These are phyloP conservation scores for Vigna nakashimae DNA, from an alignment of 306 rosid genomes.

Conservation along the genomic window DNA sequence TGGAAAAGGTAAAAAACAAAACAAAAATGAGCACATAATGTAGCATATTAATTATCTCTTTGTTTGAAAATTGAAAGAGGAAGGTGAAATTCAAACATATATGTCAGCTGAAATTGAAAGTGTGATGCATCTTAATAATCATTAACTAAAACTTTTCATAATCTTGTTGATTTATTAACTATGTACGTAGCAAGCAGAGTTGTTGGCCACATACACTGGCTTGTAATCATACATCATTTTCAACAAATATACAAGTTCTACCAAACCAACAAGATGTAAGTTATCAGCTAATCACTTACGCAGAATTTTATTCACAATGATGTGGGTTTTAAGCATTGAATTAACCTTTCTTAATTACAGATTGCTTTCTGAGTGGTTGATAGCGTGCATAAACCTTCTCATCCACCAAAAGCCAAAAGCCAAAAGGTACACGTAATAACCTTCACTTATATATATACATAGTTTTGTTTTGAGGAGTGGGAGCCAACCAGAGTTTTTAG, in stretches of 20 bases:
- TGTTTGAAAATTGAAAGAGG: background rate
- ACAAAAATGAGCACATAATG: background rate
- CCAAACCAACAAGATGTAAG: background rate
- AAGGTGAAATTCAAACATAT: background rate
- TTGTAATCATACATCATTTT: slow-evolving; percentile 20
- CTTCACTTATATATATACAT: background rate
- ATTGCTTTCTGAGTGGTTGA: slow-evolving; percentile 26
- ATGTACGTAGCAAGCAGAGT: background rate
- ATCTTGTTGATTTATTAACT: background rate
- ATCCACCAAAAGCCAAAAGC: slow-evolving; percentile 35
- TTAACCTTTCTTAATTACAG: background rate
- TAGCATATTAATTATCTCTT: background rate
- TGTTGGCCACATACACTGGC: slow-evolving; percentile 2
- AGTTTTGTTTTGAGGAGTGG: background rate
- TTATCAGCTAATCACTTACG: background rate
- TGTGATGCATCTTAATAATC: background rate
- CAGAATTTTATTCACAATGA: background rate
- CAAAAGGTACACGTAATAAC: slow-evolving; percentile 14
- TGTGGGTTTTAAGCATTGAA: background rate
- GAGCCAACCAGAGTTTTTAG: background rate
- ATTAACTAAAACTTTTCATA: background rate
- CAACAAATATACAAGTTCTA: background rate
- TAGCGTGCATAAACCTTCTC: slow-evolving; percentile 28
- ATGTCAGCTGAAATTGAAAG: background rate
- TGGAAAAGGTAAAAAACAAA: background rate